phyloP scores from a whole-genome alignment of 2,329 filamentous ascomycete species.

The Fusarium papillatum region DNA sequence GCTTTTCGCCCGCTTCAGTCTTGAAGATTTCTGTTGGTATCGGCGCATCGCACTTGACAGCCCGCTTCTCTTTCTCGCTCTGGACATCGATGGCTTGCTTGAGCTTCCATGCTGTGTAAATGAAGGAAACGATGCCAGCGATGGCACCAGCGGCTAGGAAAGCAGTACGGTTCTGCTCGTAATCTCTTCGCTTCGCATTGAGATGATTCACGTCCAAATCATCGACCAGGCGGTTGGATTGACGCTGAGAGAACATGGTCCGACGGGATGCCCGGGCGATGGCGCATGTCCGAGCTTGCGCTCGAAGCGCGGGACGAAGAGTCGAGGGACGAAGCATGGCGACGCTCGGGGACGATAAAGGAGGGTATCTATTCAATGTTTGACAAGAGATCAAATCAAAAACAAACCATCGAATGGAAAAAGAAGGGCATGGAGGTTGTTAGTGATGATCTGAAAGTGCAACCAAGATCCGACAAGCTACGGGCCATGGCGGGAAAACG shows the following conservation, averaged over 20 bases:
- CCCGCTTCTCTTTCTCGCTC: constrained; percentile 52
- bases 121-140: constrained; percentile 63
- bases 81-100: constrained; percentile 55
- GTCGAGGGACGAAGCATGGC: constrained; percentile 48
- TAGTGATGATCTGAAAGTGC: constrained; percentile 19
- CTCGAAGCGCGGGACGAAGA: constrained; percentile 47
- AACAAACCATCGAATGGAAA: constrained; percentile 14
- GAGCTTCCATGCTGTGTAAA: constrained; percentile 67
- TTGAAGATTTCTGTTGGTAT: constrained; percentile 61
- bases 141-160: constrained; percentile 66
- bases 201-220: constrained; percentile 65
- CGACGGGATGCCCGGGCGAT: constrained; percentile 39
- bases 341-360: constrained; percentile 15
- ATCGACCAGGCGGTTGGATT: constrained; percentile 56
- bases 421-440: not conserved
- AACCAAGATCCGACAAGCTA: constrained; percentile 8
- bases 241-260: constrained; percentile 46
- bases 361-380: constrained; percentile 4
- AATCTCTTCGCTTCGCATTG: constrained; percentile 60
- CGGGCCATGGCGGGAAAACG: constrained; percentile 36
- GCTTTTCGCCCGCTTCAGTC: constrained; percentile 62
- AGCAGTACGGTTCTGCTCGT: constrained; percentile 63
- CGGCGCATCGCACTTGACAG: constrained; percentile 56
- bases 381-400: not conserved
- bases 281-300: constrained; percentile 41